Evolutionary conservation across 306 rosid genomes (phyloP).

Genomic region (Rosa chinensis): DNA sequence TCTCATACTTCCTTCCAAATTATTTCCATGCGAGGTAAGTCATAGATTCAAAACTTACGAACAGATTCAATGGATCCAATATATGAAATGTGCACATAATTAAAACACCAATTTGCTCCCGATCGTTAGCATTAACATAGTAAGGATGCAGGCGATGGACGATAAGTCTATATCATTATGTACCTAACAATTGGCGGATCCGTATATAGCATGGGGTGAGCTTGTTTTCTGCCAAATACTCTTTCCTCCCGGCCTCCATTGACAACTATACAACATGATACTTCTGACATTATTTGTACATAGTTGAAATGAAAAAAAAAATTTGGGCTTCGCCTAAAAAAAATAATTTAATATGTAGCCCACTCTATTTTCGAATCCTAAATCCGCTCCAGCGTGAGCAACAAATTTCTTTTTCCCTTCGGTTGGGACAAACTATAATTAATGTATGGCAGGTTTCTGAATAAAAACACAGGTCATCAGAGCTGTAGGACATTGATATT

Average conservation of each 20-base stretch:
- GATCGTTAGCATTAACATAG: not conserved
- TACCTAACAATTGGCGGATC: too few relatives aligned
- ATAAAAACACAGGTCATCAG: not conserved
- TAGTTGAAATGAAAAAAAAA: too few relatives aligned
- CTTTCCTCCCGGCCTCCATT: too few relatives aligned
- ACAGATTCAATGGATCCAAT: too few relatives aligned
- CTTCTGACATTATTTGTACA: too few relatives aligned
- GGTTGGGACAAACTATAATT: not conserved
- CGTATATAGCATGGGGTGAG: too few relatives aligned
- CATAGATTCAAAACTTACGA: not conserved
- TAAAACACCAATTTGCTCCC: not conserved
- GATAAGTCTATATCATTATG: not conserved
- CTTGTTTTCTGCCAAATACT: too few relatives aligned
- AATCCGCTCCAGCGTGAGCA: not conserved
- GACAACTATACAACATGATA: too few relatives aligned
- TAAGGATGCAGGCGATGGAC: not conserved
- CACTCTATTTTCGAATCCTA: too few relatives aligned
- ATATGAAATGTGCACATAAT: too few relatives aligned
- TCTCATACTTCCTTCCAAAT: conserved; percentile 30
- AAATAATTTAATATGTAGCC: too few relatives aligned
- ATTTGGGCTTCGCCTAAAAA: too few relatives aligned
- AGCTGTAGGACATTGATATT: not conserved
- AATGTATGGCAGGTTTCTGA: not conserved
- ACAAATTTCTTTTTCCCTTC: not conserved
- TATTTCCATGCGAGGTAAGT: conserved; percentile 13